Evolutionary conservation across 2,329 filamentous ascomycete species (phyloP).

Genomic region (Xylaria sp.): DNA sequence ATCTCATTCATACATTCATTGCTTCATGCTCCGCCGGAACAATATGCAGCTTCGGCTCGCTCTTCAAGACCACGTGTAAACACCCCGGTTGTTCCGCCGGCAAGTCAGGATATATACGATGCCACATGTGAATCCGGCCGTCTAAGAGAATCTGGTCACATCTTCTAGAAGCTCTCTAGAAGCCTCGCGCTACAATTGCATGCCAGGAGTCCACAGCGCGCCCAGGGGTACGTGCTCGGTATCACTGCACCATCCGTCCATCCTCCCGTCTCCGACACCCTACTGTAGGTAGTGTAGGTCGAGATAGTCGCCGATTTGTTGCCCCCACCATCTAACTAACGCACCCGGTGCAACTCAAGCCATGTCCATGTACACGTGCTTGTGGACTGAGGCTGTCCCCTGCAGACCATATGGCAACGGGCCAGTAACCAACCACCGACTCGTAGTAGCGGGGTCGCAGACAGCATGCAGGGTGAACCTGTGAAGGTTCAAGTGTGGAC

Average conservation of each 20-base stretch:
- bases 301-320: conserved; percentile 21
- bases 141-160: neutral
- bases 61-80: conserved; percentile 11
- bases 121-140: neutral
- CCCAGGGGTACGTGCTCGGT: conserved; percentile 19
- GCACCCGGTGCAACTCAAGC: conserved; percentile 24
- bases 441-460: conserved; percentile 18
- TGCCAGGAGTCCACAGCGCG: conserved; percentile 6
- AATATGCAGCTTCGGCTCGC: neutral
- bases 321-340: conserved; percentile 7
- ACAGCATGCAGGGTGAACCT: conserved; percentile 23
- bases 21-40: neutral
- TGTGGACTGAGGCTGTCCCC: conserved; percentile 35
- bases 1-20: neutral
- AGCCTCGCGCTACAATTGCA: conserved; percentile 11
- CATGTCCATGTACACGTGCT: conserved; percentile 35
- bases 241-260: conserved; percentile 5
- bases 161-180: conserved; percentile 28
- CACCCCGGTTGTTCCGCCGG: conserved; percentile 1
- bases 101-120: neutral
- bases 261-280: neutral
- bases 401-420: conserved; percentile 38
- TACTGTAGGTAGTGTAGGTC: conserved; percentile 2
- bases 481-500: conserved; percentile 21
- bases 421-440: conserved; percentile 19